Conservation (phyloP, 352 stramenopile genomes). For the Phytophthora ohioensis region DNA sequence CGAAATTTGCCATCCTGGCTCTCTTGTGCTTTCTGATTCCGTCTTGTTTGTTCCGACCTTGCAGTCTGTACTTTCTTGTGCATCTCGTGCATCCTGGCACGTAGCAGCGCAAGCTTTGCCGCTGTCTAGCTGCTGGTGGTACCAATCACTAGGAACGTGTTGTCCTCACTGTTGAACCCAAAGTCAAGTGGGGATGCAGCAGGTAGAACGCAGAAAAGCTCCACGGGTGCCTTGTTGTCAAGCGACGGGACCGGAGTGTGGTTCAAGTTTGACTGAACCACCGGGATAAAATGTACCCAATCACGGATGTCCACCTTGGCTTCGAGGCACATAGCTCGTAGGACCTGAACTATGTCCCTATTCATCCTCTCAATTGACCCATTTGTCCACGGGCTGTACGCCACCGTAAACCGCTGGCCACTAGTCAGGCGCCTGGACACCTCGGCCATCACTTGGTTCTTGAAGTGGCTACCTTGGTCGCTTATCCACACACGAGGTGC, state of each 20-base stretch:
- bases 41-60: slow-evolving; percentile 19
- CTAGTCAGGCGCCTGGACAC: slow-evolving; percentile 8
- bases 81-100: slow-evolving; percentile 6
- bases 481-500: slow-evolving; percentile 33
- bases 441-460: slow-evolving; percentile 36
- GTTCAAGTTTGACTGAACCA: too few species aligned
- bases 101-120: not conserved
- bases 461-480: slow-evolving; percentile 46
- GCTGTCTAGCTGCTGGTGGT: not conserved
- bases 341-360: slow-evolving; percentile 39
- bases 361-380: slow-evolving; percentile 43
- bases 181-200: not conserved
- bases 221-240: slow-evolving; percentile 24
- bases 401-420: slow-evolving; percentile 29
- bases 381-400: slow-evolving; percentile 46
- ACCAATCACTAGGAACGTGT: not conserved
- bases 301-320: slow-evolving; percentile 19
- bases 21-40: slow-evolving; percentile 19
- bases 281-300: slow-evolving; percentile 27
- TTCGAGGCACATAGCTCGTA: slow-evolving; percentile 6
- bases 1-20: slow-evolving; percentile 25
- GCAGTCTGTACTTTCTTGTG: slow-evolving; percentile 17
- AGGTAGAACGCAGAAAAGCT: slow-evolving; percentile 33
- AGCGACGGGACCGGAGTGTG: slow-evolving; percentile 17
- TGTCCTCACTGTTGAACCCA: not conserved